Conservation (phyloP, 202 grass and related monocot genomes). For the Brachypodium distachyon region DNA sequence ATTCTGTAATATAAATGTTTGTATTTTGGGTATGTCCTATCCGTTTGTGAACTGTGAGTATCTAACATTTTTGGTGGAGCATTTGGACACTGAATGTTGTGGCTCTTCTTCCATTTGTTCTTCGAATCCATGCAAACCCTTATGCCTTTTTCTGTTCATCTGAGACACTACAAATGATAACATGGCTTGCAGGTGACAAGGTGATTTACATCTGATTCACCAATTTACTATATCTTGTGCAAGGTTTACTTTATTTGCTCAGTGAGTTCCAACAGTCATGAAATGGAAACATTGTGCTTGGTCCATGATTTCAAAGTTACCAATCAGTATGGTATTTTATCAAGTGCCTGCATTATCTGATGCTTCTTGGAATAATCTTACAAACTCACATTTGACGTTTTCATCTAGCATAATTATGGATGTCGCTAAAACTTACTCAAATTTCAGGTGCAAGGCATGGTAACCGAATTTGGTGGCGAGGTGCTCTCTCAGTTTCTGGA, state of each 20-base stretch:
- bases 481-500: constrained; percentile 60
- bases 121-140: background rate
- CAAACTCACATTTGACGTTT: background rate
- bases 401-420: constrained; percentile 13
- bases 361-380: constrained; percentile 4
- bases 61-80: background rate
- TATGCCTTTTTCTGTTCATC: constrained; percentile 4
- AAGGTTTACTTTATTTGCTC: background rate
- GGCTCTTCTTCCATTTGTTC: background rate
- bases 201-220: background rate
- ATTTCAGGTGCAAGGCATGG: constrained; percentile 74
- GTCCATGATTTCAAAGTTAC: background rate
- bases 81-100: background rate
- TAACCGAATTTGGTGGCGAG: constrained; percentile 49
- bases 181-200: background rate
- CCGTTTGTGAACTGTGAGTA: background rate
- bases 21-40: constrained; percentile 3
- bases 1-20: too few relatives aligned
- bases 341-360: background rate
- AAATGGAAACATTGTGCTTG: background rate
- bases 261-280: background rate
- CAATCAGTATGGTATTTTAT: background rate
- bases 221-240: background rate
- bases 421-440: background rate
- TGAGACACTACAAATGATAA: background rate